Evolutionary conservation across 306 rosid species (phyloP).

Genomic region (Dryas octopetala): DNA sequence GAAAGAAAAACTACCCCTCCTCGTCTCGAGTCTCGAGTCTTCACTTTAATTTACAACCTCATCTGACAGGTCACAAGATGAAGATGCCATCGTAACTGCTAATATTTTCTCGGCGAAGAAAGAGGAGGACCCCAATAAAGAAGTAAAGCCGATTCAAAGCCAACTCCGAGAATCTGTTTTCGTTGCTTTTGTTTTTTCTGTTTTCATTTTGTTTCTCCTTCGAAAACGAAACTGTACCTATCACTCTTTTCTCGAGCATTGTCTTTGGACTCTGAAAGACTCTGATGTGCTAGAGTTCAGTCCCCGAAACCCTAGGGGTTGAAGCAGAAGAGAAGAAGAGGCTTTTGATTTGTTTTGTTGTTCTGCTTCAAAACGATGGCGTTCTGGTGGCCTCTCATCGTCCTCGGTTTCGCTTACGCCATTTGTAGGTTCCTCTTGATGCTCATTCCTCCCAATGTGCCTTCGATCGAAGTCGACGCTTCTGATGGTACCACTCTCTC

Average conservation of each 20-base stretch:
- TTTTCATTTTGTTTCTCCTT: neutral
- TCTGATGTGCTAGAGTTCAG: neutral
- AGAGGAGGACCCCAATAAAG: neutral
- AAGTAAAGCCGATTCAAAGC: neutral
- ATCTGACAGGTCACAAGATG: neutral
- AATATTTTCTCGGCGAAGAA: neutral
- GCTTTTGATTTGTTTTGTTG: neutral
- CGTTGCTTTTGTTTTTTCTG: neutral
- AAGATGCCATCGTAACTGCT: slow-evolving; percentile 2
- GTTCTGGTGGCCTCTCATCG: slow-evolving; percentile 86
- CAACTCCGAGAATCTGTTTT: slow-evolving; percentile 5
- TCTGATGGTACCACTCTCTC: slow-evolving; percentile 64
- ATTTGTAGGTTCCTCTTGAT: slow-evolving; percentile 74
- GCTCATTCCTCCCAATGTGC: slow-evolving; percentile 93
- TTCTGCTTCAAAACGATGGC: slow-evolving; percentile 42
- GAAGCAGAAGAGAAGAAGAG: neutral
- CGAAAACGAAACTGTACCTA: neutral
- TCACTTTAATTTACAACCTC: neutral
- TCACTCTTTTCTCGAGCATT: neutral
- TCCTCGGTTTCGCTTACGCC: slow-evolving; percentile 74
- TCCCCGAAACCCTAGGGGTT: neutral
- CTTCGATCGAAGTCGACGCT: slow-evolving; percentile 82
- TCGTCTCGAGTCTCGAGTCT: neutral
- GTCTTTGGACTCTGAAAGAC: neutral
- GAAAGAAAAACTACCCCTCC: neutral